These are phyloP conservation scores for Blastobotrys capitulatus DNA, from an alignment of 1,139 yeast species.

Conservation along the genomic window DNA sequence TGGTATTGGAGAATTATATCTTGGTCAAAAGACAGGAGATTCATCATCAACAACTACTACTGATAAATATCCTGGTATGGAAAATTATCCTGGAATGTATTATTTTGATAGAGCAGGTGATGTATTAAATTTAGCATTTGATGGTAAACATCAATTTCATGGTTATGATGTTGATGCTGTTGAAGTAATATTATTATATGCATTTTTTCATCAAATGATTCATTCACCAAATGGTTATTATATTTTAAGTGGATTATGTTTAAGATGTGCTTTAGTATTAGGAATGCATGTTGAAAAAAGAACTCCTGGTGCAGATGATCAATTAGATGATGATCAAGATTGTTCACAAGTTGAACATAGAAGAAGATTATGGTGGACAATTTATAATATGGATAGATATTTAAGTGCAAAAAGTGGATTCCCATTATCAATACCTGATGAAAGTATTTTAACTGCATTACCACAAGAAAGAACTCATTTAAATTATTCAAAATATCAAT, in stretches of 20 bases:
- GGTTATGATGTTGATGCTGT: slow-evolving; percentile 41
- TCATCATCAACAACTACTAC: too few relatives aligned
- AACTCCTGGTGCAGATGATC: slow-evolving; percentile 12
- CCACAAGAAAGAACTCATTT: slow-evolving; percentile 47
- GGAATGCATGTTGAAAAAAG: slow-evolving; percentile 55
- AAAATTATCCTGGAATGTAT: slow-evolving; percentile 19
- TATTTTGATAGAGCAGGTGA: slow-evolving; percentile 21
- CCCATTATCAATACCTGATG: slow-evolving; percentile 73
- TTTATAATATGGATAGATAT: slow-evolving; percentile 84
- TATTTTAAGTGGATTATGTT: slow-evolving; percentile 72
- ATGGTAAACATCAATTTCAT: slow-evolving; percentile 18
- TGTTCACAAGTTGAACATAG: slow-evolving; percentile 51
- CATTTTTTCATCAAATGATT: slow-evolving; percentile 78
- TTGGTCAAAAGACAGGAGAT: slow-evolving; percentile 10
- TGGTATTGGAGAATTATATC: slow-evolving; percentile 80
- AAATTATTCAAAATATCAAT: slow-evolving; percentile 30
- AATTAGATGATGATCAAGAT: slow-evolving; percentile 1
- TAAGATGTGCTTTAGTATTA: slow-evolving; percentile 64
- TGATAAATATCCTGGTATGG: slow-evolving; percentile 11
- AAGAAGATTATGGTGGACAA: slow-evolving; percentile 87
- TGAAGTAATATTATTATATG: slow-evolving; percentile 72
- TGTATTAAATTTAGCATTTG: slow-evolving; percentile 18
- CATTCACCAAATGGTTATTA: slow-evolving; percentile 82
- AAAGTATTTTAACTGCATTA: slow-evolving; percentile 67
- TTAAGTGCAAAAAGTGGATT: slow-evolving; percentile 79